phyloP scores from a whole-genome alignment of 1,284 basidiomycete species.

The Moesziomyces parantarcticus region DNA sequence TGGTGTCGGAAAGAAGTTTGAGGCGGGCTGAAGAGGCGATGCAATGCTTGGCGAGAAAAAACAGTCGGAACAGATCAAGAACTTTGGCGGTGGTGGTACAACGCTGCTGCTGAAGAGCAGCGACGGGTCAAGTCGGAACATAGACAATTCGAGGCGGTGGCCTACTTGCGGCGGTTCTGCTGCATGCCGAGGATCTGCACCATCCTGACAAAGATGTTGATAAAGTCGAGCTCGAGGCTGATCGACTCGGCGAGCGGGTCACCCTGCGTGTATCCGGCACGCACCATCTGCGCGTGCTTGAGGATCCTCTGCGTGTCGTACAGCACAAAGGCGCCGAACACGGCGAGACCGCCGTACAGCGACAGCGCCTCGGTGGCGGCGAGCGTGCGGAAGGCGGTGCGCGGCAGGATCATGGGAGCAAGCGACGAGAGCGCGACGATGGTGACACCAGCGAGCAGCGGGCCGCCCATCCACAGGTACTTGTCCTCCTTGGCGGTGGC shows the following conservation, averaged over 20 bases:
- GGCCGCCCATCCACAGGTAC: slow-evolving; percentile 81
- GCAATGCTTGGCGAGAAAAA: slow-evolving; percentile 24
- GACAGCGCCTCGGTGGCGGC: slow-evolving; percentile 82
- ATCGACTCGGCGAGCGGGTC: slow-evolving; percentile 83
- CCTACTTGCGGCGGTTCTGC: slow-evolving; percentile 64
- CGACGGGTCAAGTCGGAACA: slow-evolving; percentile 2
- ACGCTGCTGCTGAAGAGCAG: slow-evolving; percentile 3
- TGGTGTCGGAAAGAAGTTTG: slow-evolving; percentile 12
- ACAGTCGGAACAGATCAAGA: background rate
- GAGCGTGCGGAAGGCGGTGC: slow-evolving; percentile 78
- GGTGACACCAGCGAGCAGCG: slow-evolving; percentile 77
- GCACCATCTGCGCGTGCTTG: slow-evolving; percentile 78
- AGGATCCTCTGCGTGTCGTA: slow-evolving; percentile 87
- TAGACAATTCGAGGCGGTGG: background rate
- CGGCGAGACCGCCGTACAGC: slow-evolving; percentile 81
- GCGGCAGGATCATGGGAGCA: slow-evolving; percentile 86
- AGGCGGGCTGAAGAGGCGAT: background rate
- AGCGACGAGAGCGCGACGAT: slow-evolving; percentile 86
- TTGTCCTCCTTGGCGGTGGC: slow-evolving; percentile 87
- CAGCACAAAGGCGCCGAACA: slow-evolving; percentile 86
- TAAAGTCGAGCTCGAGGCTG: slow-evolving; percentile 83
- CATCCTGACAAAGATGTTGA: slow-evolving; percentile 78
- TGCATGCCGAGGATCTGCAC: slow-evolving; percentile 80
- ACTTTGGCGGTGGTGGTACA: slow-evolving; percentile 30
- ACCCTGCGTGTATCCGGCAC: slow-evolving; percentile 75